Percentiles rank a stretch among this genome's conserved stretches.
Conservation (phyloP, 306 rosid genomes). For the Cucumis melo region DNA sequence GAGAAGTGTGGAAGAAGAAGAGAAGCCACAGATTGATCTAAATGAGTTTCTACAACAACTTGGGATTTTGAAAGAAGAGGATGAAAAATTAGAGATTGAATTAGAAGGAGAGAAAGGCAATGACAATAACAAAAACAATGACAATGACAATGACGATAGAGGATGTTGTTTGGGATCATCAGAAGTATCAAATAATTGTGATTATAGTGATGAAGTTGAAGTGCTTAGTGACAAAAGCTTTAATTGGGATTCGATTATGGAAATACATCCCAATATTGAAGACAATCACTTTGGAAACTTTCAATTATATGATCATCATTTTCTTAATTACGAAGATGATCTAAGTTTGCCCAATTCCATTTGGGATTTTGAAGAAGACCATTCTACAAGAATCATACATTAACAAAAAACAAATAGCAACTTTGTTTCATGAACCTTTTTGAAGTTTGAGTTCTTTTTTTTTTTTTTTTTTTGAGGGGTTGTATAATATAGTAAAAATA, state of each 20-base stretch:
- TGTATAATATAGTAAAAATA: background rate
- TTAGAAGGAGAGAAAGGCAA: slow-evolving; percentile 22
- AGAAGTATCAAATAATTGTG: slow-evolving; percentile 14
- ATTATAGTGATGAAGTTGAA: slow-evolving; percentile 30
- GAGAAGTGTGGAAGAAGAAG: slow-evolving; percentile 20
- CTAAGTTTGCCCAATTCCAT: background rate
- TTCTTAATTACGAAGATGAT: slow-evolving; percentile 33
- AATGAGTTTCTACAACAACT: slow-evolving; percentile 93
- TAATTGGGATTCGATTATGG: slow-evolving; percentile 71
- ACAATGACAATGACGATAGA: background rate
- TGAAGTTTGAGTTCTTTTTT: background rate
- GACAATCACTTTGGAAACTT: slow-evolving; percentile 11
- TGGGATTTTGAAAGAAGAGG: slow-evolving; percentile 50
- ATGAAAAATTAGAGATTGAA: slow-evolving; percentile 4
- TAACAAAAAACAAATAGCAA: background rate
- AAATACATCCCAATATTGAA: slow-evolving; percentile 30
- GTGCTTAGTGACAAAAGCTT: slow-evolving; percentile 37
- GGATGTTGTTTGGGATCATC: slow-evolving; percentile 28
- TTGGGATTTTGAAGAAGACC: background rate
- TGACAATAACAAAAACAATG: background rate
- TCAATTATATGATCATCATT: slow-evolving; percentile 27
- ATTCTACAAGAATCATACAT: background rate
- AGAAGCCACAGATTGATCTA: slow-evolving; percentile 94
- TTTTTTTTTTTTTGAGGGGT: background rate
- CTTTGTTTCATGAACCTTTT: background rate